A percentile compares a stretch with the other conserved stretches of the same genome.
Evolutionary conservation across 805 yeast species (phyloP).

Genomic region (Ogataea ganodermae): DNA sequence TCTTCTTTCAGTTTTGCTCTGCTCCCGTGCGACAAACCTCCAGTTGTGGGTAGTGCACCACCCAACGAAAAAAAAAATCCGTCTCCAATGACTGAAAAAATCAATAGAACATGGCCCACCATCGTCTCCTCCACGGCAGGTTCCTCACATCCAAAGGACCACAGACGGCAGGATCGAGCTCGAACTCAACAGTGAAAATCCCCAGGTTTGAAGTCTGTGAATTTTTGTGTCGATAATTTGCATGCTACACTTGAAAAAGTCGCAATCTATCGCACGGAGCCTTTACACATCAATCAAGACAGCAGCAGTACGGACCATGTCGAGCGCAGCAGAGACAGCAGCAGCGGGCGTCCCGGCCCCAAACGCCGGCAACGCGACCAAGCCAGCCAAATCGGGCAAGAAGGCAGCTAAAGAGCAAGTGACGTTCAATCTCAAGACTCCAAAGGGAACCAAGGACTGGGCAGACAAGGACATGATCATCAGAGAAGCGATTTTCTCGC

Average conservation of each 20-base stretch:
- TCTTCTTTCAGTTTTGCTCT: no score
- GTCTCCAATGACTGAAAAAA: neutral
- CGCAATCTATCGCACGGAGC: conserved; percentile 4
- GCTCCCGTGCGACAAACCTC: no score
- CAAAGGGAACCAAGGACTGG: conserved; percentile 99
- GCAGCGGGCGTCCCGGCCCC: neutral
- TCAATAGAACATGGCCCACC: no score
- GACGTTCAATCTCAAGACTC: conserved; percentile 83
- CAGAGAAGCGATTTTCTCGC: conserved; percentile 80
- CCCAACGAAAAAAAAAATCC: neutral
- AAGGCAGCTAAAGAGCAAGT: conserved; percentile 45
- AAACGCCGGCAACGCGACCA: neutral
- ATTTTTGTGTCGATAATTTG: neutral
- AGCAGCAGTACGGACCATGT: conserved; percentile 5
- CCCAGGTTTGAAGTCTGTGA: neutral
- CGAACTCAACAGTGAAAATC: neutral
- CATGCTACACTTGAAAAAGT: conserved; percentile 1
- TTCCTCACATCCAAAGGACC: neutral
- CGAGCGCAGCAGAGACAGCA: neutral
- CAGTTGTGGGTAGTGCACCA: no score
- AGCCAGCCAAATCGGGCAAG: conserved; percentile 21
- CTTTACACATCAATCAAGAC: neutral
- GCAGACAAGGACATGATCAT: conserved; percentile 96
- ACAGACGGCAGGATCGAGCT: neutral
- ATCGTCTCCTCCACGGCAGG: neutral